phyloP scores from a whole-genome alignment of 169 alveolate genomes.

The Cryptosporidium felis region DNA sequence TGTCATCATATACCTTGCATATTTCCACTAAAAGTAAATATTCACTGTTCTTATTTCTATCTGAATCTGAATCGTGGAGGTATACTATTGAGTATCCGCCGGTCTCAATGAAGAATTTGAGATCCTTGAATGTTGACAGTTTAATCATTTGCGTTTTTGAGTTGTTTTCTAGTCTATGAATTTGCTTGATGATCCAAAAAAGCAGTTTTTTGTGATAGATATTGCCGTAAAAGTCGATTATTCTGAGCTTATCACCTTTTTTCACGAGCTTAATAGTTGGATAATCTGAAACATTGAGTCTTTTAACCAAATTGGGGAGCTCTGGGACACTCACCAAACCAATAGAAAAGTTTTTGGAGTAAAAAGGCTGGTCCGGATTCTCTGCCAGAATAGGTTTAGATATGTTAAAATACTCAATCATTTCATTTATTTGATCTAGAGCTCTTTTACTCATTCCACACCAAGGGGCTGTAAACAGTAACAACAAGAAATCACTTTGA shows the following conservation, averaged over 20 bases:
- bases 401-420: neutral
- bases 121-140: neutral
- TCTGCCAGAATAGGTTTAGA: neutral
- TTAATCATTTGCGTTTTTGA: constrained; percentile 2
- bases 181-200: constrained; percentile 40
- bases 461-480: constrained; percentile 65
- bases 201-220: constrained; percentile 20
- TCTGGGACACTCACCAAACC: constrained; percentile 61
- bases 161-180: constrained; percentile 7
- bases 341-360: constrained; percentile 13
- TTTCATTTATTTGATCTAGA: constrained; percentile 32
- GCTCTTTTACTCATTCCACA: constrained; percentile 71
- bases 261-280: constrained; percentile 37
- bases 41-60: constrained; percentile 17
- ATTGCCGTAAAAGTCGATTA: constrained; percentile 28
- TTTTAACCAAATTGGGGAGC: constrained; percentile 23
- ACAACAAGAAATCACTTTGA: neutral
- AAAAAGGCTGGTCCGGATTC: neutral
- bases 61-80: neutral
- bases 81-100: constrained; percentile 8
- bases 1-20: constrained; percentile 29
- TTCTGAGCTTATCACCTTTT: neutral
- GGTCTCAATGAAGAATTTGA: constrained; percentile 8
- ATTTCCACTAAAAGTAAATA: neutral
- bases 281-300: constrained; percentile 46